Percentiles rank a stretch among this genome's conserved stretches.
These are phyloP conservation scores for Dictyostelium citrinum DNA, from an alignment of 78 protist species.

Conservation along the genomic window DNA sequence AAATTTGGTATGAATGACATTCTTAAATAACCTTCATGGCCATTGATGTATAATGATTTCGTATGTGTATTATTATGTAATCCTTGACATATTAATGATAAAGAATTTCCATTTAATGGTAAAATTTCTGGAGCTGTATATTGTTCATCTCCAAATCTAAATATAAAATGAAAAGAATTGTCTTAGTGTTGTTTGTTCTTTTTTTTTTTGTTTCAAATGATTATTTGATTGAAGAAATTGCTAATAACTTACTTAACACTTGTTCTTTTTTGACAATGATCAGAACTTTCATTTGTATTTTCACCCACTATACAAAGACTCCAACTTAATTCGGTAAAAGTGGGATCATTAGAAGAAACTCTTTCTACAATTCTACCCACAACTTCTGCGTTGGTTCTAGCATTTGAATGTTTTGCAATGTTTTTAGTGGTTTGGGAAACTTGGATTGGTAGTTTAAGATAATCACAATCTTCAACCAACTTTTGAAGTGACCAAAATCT, in stretches of 20 bases:
- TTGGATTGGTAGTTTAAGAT: conserved; percentile 10
- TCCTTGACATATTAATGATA: conserved; percentile 40
- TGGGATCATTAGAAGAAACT: conserved; percentile 16
- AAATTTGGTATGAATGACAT: conserved; percentile 52
- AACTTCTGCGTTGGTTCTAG: conserved; percentile 54
- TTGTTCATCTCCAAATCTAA: conserved; percentile 60
- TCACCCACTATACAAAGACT: conserved; percentile 45
- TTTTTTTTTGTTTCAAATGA: neutral
- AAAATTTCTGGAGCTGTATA: conserved; percentile 72
- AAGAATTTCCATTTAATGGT: conserved; percentile 63
- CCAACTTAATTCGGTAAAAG: conserved; percentile 42
- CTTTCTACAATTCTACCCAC: conserved; percentile 61
- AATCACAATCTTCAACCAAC: conserved; percentile 64
- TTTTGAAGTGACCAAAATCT: conserved; percentile 67
- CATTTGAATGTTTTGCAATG: conserved; percentile 53
- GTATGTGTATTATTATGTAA: conserved; percentile 9
- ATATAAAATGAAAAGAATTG: neutral
- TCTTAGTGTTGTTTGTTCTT: no score
- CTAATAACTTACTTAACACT: conserved; percentile 8
- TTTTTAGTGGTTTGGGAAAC: conserved; percentile 14
- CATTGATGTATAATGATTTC: conserved; percentile 41
- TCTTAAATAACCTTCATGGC: conserved; percentile 70
- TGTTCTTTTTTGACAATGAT: conserved; percentile 56
- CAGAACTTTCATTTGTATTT: conserved; percentile 40
- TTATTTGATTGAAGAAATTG: no score